phyloP scores from a whole-genome alignment of 2,329 filamentous ascomycete species.

The Trichophyton verrucosum region DNA sequence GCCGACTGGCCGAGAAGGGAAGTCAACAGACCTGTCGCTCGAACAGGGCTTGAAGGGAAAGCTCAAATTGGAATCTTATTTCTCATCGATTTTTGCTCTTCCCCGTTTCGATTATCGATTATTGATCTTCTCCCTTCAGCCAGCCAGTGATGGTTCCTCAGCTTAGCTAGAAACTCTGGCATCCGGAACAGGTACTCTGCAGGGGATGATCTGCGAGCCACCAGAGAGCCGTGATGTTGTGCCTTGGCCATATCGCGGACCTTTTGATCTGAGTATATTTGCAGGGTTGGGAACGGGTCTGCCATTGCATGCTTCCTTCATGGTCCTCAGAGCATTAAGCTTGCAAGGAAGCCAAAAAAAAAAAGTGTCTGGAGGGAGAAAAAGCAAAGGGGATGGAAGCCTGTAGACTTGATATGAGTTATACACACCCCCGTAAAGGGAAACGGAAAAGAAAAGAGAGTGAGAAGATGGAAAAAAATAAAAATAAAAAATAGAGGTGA shows the following conservation, averaged over 20 bases:
- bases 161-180: conserved; percentile 1
- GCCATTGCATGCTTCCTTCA: not conserved
- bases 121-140: not conserved
- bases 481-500: not conserved
- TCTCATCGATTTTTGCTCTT: not conserved
- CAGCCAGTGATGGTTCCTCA: not conserved
- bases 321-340: not conserved
- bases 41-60: not conserved
- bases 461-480: not conserved
- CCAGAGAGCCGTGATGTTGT: not conserved
- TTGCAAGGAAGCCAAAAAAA: not conserved
- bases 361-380: not conserved
- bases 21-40: not conserved
- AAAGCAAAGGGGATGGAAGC: not conserved
- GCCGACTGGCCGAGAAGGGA: not conserved
- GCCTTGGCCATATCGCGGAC: conserved; percentile 2
- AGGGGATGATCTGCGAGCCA: conserved; percentile 2
- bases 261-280: not conserved
- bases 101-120: not conserved
- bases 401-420: not conserved
- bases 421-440: not conserved
- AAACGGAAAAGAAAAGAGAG: not conserved
- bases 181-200: conserved; percentile 1
- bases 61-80: not conserved
- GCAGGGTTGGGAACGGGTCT: not conserved